A percentile compares a stretch with the other conserved stretches of the same genome.
These are phyloP conservation scores for Diutina pseudorugosa DNA, from an alignment of 1,139 yeast genomes.

Conservation along the genomic window DNA sequence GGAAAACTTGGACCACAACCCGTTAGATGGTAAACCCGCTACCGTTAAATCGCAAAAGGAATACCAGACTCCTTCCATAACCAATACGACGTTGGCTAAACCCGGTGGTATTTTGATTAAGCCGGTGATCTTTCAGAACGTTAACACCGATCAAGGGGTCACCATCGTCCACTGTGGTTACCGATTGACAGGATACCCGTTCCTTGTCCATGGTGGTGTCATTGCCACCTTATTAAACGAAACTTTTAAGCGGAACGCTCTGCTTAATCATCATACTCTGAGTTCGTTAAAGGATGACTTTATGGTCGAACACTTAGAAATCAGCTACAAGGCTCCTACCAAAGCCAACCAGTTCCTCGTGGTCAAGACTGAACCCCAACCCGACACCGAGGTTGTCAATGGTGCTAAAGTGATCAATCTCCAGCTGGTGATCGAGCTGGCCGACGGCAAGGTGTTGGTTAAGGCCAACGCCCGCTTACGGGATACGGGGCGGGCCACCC, in stretches of 20 bases:
- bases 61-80: slow-evolving; percentile 11
- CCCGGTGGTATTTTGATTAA: slow-evolving; percentile 76
- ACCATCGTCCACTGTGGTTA: slow-evolving; percentile 71
- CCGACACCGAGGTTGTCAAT: slow-evolving; percentile 10
- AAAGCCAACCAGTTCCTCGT: slow-evolving; percentile 70
- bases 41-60: slow-evolving; percentile 19
- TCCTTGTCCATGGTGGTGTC: slow-evolving; percentile 83
- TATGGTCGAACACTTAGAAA: slow-evolving; percentile 36
- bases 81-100: slow-evolving; percentile 18
- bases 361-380: slow-evolving; percentile 37
- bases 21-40: slow-evolving; percentile 17
- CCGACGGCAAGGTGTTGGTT: slow-evolving; percentile 24
- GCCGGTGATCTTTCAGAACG: slow-evolving; percentile 59
- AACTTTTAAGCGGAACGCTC: slow-evolving; percentile 47
- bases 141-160: slow-evolving; percentile 44
- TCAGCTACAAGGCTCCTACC: slow-evolving; percentile 63
- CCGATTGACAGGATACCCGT: slow-evolving; percentile 76
- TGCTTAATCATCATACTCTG: slow-evolving; percentile 15
- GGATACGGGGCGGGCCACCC: slow-evolving; percentile 27
- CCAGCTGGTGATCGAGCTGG: slow-evolving; percentile 23
- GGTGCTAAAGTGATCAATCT: slow-evolving; percentile 17
- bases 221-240: slow-evolving; percentile 51
- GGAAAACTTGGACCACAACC: slow-evolving; percentile 42
- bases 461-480: slow-evolving; percentile 24
- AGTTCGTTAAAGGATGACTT: slow-evolving; percentile 28